phyloP scores from a whole-genome alignment of 2,329 filamentous ascomycete species.

The Sporothrix globosa region DNA sequence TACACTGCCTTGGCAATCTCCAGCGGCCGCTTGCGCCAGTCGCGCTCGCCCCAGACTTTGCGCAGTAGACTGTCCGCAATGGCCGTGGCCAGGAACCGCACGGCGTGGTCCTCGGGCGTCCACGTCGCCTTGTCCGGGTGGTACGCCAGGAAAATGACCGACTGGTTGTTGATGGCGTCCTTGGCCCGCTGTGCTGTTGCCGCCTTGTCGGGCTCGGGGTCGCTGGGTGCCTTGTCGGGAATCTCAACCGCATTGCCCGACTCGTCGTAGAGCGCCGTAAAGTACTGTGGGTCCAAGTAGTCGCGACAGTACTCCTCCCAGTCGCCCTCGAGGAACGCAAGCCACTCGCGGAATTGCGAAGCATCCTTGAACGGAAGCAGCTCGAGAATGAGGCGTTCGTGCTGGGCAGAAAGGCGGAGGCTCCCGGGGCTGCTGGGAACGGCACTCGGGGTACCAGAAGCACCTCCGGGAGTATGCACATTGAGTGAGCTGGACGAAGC shows the following conservation, averaged over 20 bases:
- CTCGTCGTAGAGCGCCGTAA: conserved; percentile 28
- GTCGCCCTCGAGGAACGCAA: conserved; percentile 43
- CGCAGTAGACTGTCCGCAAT: conserved; percentile 45
- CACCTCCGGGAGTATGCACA: background rate
- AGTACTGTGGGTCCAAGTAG: conserved; percentile 37
- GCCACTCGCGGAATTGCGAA: conserved; percentile 45
- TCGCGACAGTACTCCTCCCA: conserved; percentile 47
- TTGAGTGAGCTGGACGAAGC: conserved; percentile 23
- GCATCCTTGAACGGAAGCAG: conserved; percentile 46
- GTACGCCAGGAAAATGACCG: conserved; percentile 43
- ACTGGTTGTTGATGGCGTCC: conserved; percentile 41
- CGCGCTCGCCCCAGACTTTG: conserved; percentile 42
- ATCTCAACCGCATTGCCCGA: conserved; percentile 12
- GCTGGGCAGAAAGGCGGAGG: conserved; percentile 40
- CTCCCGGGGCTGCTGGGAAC: background rate
- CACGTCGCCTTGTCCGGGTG: conserved; percentile 46
- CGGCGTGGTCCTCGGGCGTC: conserved; percentile 46
- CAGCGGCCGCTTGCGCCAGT: conserved; percentile 42
- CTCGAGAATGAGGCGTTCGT: conserved; percentile 48
- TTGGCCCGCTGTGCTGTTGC: conserved; percentile 41
- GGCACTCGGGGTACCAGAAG: background rate
- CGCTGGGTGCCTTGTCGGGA: conserved; percentile 29
- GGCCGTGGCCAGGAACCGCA: conserved; percentile 47
- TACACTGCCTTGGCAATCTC: conserved; percentile 45
- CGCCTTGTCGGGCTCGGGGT: conserved; percentile 44